These are phyloP conservation scores for Mastigamoeba balamuthi DNA, from an alignment of 78 protist genomes.

Conservation along the genomic window DNA sequence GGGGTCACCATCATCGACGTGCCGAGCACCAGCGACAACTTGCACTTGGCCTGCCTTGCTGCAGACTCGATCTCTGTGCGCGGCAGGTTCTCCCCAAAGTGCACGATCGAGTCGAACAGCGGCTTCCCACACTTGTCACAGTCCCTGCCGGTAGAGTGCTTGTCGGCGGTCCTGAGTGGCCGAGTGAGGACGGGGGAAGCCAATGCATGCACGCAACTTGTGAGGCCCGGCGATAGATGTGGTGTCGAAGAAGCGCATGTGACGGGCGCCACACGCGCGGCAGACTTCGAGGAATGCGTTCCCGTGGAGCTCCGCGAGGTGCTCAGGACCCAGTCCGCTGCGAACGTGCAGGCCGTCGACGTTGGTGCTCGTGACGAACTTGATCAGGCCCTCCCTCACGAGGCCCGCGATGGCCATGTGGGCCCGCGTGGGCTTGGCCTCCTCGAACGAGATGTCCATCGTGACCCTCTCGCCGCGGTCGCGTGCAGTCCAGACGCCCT, in stretches of 20 bases:
- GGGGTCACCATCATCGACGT: conserved; percentile 23
- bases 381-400: neutral
- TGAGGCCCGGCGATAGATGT: too few species aligned
- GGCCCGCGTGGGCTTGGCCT: neutral
- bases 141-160: too few species aligned
- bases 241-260: neutral
- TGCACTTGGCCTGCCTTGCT: too few species aligned
- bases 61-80: too few species aligned
- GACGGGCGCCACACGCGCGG: neutral
- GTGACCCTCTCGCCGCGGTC: neutral
- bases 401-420: conserved; percentile 30
- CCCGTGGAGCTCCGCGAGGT: conserved; percentile 32
- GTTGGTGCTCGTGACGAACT: conserved; percentile 8
- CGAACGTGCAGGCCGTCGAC: conserved; percentile 18
- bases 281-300: conserved; percentile 12
- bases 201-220: too few species aligned
- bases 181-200: too few species aligned
- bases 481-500: conserved; percentile 49
- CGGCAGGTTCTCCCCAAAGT: too few species aligned
- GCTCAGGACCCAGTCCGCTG: neutral
- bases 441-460: neutral
- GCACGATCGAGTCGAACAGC: too few species aligned
- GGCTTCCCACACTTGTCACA: too few species aligned
- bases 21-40: conserved; percentile 13
- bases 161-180: too few species aligned